phyloP scores from a whole-genome alignment of 1,139 yeast genomes.

The Scheffersomyces insectosa region DNA sequence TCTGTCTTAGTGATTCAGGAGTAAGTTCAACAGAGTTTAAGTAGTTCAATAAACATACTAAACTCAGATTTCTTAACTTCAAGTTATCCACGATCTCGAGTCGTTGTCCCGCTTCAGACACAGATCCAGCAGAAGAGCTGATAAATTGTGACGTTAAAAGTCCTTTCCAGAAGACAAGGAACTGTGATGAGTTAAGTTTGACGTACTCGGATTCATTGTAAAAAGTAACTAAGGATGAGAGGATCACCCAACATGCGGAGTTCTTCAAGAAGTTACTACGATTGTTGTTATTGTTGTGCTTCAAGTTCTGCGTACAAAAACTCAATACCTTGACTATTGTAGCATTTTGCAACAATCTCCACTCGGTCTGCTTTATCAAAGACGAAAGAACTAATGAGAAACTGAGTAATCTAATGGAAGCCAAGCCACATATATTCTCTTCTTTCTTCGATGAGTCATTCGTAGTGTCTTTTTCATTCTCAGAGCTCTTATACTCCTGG shows the following conservation, averaged over 20 bases:
- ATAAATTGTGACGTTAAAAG: constrained; percentile 60
- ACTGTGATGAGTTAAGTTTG: constrained; percentile 71
- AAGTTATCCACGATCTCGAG: constrained; percentile 39
- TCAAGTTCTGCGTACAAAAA: constrained; percentile 50
- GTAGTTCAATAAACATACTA: constrained; percentile 44
- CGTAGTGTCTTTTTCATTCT: constrained; percentile 16
- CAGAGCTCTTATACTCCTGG: constrained; percentile 28
- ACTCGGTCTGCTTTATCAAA: constrained; percentile 39
- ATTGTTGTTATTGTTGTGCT: constrained; percentile 30
- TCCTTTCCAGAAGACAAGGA: constrained; percentile 78
- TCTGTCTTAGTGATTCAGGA: constrained; percentile 45
- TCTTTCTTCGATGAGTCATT: constrained; percentile 12
- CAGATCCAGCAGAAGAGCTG: constrained; percentile 27
- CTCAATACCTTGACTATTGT: constrained; percentile 44
- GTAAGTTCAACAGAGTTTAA: constrained; percentile 39
- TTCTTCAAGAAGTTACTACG: constrained; percentile 23
- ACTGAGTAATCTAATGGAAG: constrained; percentile 28
- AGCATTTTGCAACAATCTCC: constrained; percentile 40
- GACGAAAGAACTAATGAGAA: constrained; percentile 41
- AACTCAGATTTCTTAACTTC: constrained; percentile 40
- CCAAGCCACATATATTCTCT: constrained; percentile 25
- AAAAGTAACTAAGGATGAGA: constrained; percentile 71
- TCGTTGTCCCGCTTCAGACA: constrained; percentile 24
- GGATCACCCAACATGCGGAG: constrained; percentile 63
- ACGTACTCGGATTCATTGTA: constrained; percentile 48